A percentile compares a stretch with the other conserved stretches of the same genome.
These are phyloP conservation scores for Penicillium bovifimosum DNA, from an alignment of 495 filamentous ascomycete genomes.

Conservation along the genomic window DNA sequence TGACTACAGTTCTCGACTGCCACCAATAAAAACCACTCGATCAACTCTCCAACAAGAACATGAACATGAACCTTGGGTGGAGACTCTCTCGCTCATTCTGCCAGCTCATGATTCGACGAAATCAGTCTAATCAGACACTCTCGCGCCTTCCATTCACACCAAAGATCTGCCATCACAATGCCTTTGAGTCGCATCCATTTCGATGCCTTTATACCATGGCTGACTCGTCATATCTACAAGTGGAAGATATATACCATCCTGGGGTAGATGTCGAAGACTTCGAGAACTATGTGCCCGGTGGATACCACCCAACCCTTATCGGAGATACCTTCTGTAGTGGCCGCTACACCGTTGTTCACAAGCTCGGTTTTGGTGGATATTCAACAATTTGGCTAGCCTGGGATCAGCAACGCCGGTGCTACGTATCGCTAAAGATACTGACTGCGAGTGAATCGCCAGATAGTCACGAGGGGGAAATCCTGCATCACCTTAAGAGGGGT, in stretches of 20 bases:
- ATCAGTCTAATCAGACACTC: neutral
- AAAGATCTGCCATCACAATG: neutral
- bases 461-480: conserved; percentile 15
- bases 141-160: neutral
- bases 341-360: conserved; percentile 77
- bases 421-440: conserved; percentile 22
- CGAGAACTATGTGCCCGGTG: conserved; percentile 45
- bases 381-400: conserved; percentile 72
- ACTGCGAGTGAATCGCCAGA: conserved; percentile 13
- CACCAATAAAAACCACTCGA: too few species aligned
- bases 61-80: neutral
- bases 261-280: conserved; percentile 18
- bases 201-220: conserved; percentile 1
- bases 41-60: conserved; percentile 1
- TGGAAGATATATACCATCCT: conserved; percentile 14
- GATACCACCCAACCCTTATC: conserved; percentile 75
- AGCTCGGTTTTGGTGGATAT: conserved; percentile 84
- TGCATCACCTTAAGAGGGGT: conserved; percentile 11
- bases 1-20: too few species aligned
- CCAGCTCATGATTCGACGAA: neutral
- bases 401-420: conserved; percentile 20
- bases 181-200: neutral
- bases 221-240: conserved; percentile 1
- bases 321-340: conserved; percentile 82
- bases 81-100: neutral